Base-by-base conservation (phyloP, 768 basidiomycete species). In the Dioszegia aurantiaca region DNA sequence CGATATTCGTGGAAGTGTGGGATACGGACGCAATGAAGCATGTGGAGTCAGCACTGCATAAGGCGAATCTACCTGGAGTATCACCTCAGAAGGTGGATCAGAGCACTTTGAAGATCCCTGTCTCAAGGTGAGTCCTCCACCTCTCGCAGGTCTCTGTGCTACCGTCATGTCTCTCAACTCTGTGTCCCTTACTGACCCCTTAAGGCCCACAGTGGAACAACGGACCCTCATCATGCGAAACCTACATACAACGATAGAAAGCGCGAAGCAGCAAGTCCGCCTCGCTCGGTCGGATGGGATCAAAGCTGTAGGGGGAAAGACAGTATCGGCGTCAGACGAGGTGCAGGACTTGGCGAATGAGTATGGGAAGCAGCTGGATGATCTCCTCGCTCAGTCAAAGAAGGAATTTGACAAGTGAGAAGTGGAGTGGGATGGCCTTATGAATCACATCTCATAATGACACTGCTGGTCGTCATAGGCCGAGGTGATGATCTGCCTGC, bases 1-100 rank as follows among this genome's bases (percentile, higher is more conserved):
- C 72, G 2, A 49, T 78, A 14, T 70, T 61, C 48, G 62, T 78
- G 11, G 70, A 74, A 51, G 70, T 77, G 4, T 78, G 68, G 53
- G 77, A 78, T 48, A 45, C 62, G 23, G 65, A 64, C 49, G 77
- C 76, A 54, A 60, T 68, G 40, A 78, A 78, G 59, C 43, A 60
- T 49, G 70, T 78, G 31, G 76, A 77, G 55, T 68, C 70, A 12
- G 75, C 76, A 6, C 67, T 78, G 23, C 64, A 72, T 49, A 58
- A 63, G 19, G 75, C 77, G 37, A 78, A 78, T 57, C 55, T 78
- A 8, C 76, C 73, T 0, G 77, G 77, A 0, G 63, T 78, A 41
- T 67, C 62, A 17, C 76, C 77, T 5, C 67, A 68, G 45, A 65
- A 65, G 42, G 61, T 68, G n/a, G 65, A 69, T 40, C 62, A 67